Evolutionary conservation across 495 filamentous ascomycete species (phyloP), one percentile per base, ranked within the genome.

Genomic region (Aspergillus campestris): DNA sequence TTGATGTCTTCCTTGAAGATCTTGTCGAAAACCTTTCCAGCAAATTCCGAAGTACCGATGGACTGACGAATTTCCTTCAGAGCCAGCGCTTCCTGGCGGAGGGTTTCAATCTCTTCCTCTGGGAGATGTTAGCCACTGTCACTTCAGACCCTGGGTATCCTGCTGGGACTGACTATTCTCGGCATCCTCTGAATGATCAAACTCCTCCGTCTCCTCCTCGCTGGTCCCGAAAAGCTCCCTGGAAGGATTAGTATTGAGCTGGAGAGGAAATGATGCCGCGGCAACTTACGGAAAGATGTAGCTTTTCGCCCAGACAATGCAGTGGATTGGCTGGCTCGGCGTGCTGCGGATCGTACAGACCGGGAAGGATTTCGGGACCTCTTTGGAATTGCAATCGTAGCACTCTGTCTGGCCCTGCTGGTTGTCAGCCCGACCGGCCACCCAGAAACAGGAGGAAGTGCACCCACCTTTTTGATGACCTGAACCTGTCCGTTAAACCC

Each of bases 301-400:
- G 57, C 87, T 94, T 72, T 97, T 99, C 0, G 78, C 90, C 92
- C 92, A 99, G n/a, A 97, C 90, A 38, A 99, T 99, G 68, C 92
- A 97, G 62, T 99, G 92, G 24, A 99, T 96, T 0, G 90, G 89
- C 55, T 97, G 90, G 44, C 82, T 87, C 0, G 92, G 92, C 1
- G 87, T 97, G 56, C 87, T 95, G 58, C 92, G 80, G 51, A 99
- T 96, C 1, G 92, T 99, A 64, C 92, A 99, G 14, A 99, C 87
- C 5, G 92, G 88, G 59, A 89, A 97, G 3, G 80, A 80, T 58
- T 94, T 97, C 0, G 90, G 92, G 6, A 83, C 78, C 48, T 88
- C 84, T 59, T 97, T 97, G 0, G 81, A 73, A 34, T 79, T 83
- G 69, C 92, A 99, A 53, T 99, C 92, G 55, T 99, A 99, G 66